phyloP scores from a whole-genome alignment of 495 filamentous ascomycete species.

The Zalerion maritima region DNA sequence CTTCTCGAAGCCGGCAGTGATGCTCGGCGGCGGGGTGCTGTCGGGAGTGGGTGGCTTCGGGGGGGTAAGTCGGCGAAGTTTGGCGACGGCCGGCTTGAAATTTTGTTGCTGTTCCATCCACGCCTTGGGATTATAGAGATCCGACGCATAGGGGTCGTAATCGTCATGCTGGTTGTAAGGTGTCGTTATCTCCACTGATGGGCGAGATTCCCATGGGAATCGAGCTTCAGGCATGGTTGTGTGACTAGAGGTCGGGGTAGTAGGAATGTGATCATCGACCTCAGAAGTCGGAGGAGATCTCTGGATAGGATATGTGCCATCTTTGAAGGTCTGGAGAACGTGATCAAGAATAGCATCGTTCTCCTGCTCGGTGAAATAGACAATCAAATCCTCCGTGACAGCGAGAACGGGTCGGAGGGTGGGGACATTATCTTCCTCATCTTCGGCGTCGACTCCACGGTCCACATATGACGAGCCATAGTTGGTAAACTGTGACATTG shows the following conservation, averaged over 20 bases:
- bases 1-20: slow-evolving; percentile 3
- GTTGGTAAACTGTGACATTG: too few species aligned
- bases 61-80: background rate
- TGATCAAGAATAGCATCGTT: slow-evolving; percentile 14
- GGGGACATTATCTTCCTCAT: slow-evolving; percentile 1
- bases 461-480: too few species aligned
- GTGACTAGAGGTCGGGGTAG: slow-evolving; percentile 3
- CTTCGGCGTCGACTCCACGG: too few species aligned
- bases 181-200: background rate
- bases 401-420: slow-evolving; percentile 17
- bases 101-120: background rate
- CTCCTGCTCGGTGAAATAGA: slow-evolving; percentile 21
- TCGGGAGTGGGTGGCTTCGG: slow-evolving; percentile 14
- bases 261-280: slow-evolving; percentile 1
- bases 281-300: slow-evolving; percentile 3
- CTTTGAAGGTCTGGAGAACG: slow-evolving; percentile 17
- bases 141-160: slow-evolving; percentile 17
- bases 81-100: background rate
- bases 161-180: slow-evolving; percentile 11
- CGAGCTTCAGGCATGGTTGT: too few species aligned
- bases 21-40: slow-evolving; percentile 9
- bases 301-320: slow-evolving; percentile 13
- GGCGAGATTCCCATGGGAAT: too few species aligned
- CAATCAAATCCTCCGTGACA: slow-evolving; percentile 26
- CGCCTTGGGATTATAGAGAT: slow-evolving; percentile 4